Evolutionary conservation across 768 basidiomycete species (phyloP).

Genomic region (Termitomyces sp.): DNA sequence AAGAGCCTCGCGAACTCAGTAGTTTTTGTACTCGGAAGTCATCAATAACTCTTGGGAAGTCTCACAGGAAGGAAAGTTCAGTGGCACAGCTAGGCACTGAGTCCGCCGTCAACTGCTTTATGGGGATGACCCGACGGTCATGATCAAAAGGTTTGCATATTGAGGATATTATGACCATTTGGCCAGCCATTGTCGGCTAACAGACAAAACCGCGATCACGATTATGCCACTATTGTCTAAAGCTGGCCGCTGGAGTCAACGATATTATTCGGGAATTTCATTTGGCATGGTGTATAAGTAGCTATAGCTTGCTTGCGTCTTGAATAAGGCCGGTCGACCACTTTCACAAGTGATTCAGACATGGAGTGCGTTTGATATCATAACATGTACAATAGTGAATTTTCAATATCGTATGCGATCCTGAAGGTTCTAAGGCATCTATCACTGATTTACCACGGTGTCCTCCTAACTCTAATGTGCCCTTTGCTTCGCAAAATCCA

Average conservation of each 20-base stretch:
- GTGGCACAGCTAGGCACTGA: not conserved
- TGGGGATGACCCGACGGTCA: not conserved
- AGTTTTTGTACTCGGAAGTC: conserved; percentile 33
- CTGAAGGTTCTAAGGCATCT: not conserved
- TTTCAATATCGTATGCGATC: not conserved
- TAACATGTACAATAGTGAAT: not conserved
- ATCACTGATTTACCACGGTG: conserved; percentile 29
- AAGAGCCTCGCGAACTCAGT: conserved; percentile 55
- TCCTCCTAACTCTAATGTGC: conserved; percentile 40
- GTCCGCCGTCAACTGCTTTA: not conserved
- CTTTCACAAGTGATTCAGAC: not conserved
- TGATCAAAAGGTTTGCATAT: not conserved
- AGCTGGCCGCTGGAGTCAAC: not conserved
- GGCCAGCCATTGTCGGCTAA: not conserved
- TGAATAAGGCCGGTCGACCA: not conserved
- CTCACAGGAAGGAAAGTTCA: not conserved
- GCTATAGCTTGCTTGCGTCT: not conserved
- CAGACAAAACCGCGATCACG: not conserved
- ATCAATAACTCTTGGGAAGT: conserved; percentile 12
- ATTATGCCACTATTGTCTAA: not conserved
- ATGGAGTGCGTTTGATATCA: not conserved
- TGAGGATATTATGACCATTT: not conserved
- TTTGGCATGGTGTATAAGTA: not conserved
- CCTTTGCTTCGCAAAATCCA: conserved; percentile 39
- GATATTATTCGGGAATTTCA: not conserved